Conservation (phyloP, 345 rosid genomes). For the Pugionium dolabratum region DNA sequence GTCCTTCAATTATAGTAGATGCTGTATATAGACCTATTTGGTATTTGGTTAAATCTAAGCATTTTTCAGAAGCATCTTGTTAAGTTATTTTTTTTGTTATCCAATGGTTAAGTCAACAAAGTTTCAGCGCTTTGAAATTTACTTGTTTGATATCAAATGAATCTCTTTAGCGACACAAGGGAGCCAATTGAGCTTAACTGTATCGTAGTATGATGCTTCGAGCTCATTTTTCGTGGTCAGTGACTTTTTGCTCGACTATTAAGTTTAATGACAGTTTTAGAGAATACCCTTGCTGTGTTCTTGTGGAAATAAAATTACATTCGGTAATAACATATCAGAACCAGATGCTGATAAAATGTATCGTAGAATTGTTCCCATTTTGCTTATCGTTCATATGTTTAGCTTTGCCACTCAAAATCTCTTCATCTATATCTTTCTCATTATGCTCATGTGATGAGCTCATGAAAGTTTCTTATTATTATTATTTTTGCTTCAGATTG, state of each 20-base stretch:
- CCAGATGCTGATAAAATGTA: not conserved
- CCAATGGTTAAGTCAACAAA: slow-evolving; percentile 6
- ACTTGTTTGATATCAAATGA: not conserved
- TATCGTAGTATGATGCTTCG: not conserved
- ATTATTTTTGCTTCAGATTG: slow-evolving; percentile 55
- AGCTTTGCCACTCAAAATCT: not conserved
- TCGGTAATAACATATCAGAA: not conserved
- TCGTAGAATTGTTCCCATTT: slow-evolving; percentile 3
- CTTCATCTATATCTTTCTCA: not conserved
- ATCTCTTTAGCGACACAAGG: not conserved
- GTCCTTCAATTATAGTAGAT: not conserved
- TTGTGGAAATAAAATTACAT: not conserved
- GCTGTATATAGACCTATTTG: slow-evolving; percentile 1
- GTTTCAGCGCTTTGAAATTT: not conserved
- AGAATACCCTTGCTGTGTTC: slow-evolving; percentile 10
- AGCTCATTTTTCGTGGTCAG: slow-evolving; percentile 8
- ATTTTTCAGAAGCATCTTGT: slow-evolving; percentile 10
- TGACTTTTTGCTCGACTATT: not conserved
- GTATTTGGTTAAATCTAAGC: not conserved
- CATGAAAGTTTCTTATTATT: slow-evolving; percentile 28
- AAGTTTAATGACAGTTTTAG: slow-evolving; percentile 4
- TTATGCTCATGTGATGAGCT: slow-evolving; percentile 14
- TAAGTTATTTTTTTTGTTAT: slow-evolving; percentile 8
- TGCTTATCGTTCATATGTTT: not conserved
- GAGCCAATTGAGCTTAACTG: slow-evolving; percentile 8